Evolutionary conservation across 2,329 filamentous ascomycete species (phyloP).

Genomic region (Trichophyton equinum): DNA sequence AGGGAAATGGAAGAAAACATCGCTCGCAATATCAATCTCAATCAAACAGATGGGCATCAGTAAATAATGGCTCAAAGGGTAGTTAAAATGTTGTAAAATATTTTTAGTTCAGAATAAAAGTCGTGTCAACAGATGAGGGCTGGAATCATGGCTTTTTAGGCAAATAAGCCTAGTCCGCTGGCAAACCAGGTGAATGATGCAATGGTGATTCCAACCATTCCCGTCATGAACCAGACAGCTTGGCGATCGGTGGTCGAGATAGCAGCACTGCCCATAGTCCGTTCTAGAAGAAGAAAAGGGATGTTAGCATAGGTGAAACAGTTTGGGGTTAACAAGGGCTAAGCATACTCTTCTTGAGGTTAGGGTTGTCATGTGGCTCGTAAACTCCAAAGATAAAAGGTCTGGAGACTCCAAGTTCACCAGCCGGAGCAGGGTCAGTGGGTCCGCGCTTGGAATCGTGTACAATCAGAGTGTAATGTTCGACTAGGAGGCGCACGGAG

Average conservation of each 20-base stretch:
- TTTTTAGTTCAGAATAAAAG: not conserved
- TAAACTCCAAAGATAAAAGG: slow-evolving; percentile 54
- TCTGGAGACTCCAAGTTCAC: slow-evolving; percentile 42
- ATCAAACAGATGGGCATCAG: not conserved
- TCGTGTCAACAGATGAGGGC: not conserved
- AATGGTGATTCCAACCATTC: slow-evolving; percentile 45
- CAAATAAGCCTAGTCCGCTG: slow-evolving; percentile 26
- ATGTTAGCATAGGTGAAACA: not conserved
- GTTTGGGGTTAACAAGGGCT: not conserved
- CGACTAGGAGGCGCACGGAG: slow-evolving; percentile 42
- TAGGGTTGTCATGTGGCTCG: slow-evolving; percentile 39
- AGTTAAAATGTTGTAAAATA: not conserved
- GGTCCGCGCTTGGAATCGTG: slow-evolving; percentile 45
- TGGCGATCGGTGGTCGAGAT: slow-evolving; percentile 42
- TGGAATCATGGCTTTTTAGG: not conserved
- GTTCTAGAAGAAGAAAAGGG: not conserved
- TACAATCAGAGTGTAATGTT: slow-evolving; percentile 52
- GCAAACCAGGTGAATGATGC: slow-evolving; percentile 45
- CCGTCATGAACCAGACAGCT: slow-evolving; percentile 43
- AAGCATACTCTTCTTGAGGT: slow-evolving; percentile 34
- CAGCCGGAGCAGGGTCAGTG: slow-evolving; percentile 40
- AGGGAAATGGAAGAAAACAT: not conserved
- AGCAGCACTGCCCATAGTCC: slow-evolving; percentile 24
- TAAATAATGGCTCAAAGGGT: not conserved
- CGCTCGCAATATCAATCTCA: not conserved